A percentile compares a stretch with the other conserved stretches of the same genome.
Evolutionary conservation across 805 yeast species (phyloP).

Genomic region (Candida chauliodis): DNA sequence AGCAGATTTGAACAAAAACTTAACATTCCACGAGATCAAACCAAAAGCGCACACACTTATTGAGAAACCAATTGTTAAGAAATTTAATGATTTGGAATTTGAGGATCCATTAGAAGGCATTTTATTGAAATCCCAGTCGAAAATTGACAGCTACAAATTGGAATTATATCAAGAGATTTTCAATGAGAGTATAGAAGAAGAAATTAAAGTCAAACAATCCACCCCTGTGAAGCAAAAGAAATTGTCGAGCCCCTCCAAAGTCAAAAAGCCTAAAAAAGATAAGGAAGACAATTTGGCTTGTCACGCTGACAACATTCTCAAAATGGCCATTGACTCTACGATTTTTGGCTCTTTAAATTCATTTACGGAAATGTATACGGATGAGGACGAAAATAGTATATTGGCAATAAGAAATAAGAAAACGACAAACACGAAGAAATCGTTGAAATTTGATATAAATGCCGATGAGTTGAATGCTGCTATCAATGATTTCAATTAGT

Average conservation of each 20-base stretch:
- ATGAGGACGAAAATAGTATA: constrained; percentile 18
- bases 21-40: constrained; percentile 1
- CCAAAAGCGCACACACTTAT: not conserved
- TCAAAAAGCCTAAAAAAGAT: constrained; percentile 1
- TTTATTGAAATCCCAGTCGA: not conserved
- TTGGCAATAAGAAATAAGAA: constrained; percentile 7
- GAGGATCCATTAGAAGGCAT: not conserved
- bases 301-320: constrained; percentile 43
- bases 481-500: constrained; percentile 12
- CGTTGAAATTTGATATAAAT: constrained; percentile 28
- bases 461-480: constrained; percentile 36
- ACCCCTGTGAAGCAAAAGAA: constrained; percentile 4
- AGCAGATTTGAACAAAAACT: not conserved
- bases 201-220: constrained; percentile 1
- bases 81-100: not conserved
- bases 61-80: constrained; percentile 1
- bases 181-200: not conserved
- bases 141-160: not conserved
- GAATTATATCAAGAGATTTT: not conserved
- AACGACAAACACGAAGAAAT: constrained; percentile 2
- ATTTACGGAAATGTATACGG: constrained; percentile 29
- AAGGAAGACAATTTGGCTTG: constrained; percentile 41
- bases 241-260: not conserved
- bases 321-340: constrained; percentile 47
- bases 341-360: constrained; percentile 41